Evolutionary conservation across 139 green algal genomes (phyloP), one percentile per base, ranked within the genome.

Genomic region (Bryopsis sp.): DNA sequence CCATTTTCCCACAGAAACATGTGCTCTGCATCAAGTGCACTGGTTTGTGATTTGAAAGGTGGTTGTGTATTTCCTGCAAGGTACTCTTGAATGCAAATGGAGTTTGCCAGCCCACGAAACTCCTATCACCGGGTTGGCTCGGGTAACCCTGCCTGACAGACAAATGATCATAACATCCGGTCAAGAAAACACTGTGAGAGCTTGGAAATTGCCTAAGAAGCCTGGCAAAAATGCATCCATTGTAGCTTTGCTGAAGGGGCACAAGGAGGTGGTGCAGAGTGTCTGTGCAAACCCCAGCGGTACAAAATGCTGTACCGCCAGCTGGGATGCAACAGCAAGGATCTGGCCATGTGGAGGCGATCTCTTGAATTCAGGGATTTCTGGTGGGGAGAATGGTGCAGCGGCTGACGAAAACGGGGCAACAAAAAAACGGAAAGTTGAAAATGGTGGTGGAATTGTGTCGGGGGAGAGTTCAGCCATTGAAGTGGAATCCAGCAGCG

Each of bases 171-270:
- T 61, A 28, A 61, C 50, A 8, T 22, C 50, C 50, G 33, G 50
- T 61, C 50, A 61, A 61, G 50, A 61, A 36, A 22, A 61, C 8
- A 61, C 15, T 33, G 50, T 28, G 33, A 61, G 33, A 61, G 50
- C 50, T 8, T 61, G 50, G 50, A 61, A 8, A 22, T 28, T 28
- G 50, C n/a, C n/a, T n/a, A 26, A 61, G 19, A 26, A 61, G 8
- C 15, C 50, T 22, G 19, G 33, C 19, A 8, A 15, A 6, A 32
- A 8, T 28, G 24, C 50, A 36, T 33, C 8, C 11, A 6, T 33
- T 33, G 24, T 61, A 8, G 50, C 50, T 36, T 6, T 33, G 15
- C 19, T 61, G 50, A 32, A 33, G 11, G 50, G 50, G 11, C 50
- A 61, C 33, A 35, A 22, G 6, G 50, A 28, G 6, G 8, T 26